A percentile compares a stretch with the other conserved stretches of the same genome.
These are phyloP conservation scores for Luzula sylvatica DNA, from an alignment of 176 grass and related monocot genomes.

Conservation along the genomic window DNA sequence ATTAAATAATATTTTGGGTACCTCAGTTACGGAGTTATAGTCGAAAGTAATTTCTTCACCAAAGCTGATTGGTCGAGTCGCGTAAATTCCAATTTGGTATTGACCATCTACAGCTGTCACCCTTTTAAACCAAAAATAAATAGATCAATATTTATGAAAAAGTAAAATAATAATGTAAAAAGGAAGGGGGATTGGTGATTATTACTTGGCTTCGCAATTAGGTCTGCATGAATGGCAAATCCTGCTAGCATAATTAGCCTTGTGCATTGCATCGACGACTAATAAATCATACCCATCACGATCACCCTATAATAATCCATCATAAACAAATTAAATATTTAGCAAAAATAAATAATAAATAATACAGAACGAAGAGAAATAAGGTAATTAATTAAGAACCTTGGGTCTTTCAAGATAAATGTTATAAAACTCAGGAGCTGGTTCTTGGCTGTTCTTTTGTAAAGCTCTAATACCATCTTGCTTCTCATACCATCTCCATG, in stretches of 20 bases:
- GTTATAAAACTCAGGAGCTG: slow-evolving; percentile 95
- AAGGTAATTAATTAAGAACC: slow-evolving; percentile 28
- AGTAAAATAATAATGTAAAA: neutral
- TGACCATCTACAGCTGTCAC: slow-evolving; percentile 97
- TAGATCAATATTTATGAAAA: slow-evolving; percentile 18
- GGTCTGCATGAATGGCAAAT: slow-evolving; percentile 94
- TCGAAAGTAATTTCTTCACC: slow-evolving; percentile 99
- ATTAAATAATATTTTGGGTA: slow-evolving; percentile 29
- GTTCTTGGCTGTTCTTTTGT: slow-evolving; percentile 91
- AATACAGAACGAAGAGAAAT: slow-evolving; percentile 19
- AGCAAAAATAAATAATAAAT: slow-evolving; percentile 6
- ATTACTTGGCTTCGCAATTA: slow-evolving; percentile 98
- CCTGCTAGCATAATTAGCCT: slow-evolving; percentile 97
- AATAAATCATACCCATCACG: slow-evolving; percentile 94
- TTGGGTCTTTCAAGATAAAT: slow-evolving; percentile 97
- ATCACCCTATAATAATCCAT: slow-evolving; percentile 54
- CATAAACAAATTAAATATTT: slow-evolving; percentile 27
- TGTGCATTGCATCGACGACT: slow-evolving; percentile 99
- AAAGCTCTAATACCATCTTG: slow-evolving; percentile 94
- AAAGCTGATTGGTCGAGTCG: slow-evolving; percentile 78
- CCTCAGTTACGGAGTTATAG: slow-evolving; percentile 99
- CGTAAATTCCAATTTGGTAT: slow-evolving; percentile 97
- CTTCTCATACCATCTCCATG: slow-evolving; percentile 99
- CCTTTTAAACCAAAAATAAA: slow-evolving; percentile 23
- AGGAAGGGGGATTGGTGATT: slow-evolving; percentile 5